These are phyloP conservation scores for Medicago lupulina DNA, from an alignment of 306 rosid species.

Conservation along the genomic window DNA sequence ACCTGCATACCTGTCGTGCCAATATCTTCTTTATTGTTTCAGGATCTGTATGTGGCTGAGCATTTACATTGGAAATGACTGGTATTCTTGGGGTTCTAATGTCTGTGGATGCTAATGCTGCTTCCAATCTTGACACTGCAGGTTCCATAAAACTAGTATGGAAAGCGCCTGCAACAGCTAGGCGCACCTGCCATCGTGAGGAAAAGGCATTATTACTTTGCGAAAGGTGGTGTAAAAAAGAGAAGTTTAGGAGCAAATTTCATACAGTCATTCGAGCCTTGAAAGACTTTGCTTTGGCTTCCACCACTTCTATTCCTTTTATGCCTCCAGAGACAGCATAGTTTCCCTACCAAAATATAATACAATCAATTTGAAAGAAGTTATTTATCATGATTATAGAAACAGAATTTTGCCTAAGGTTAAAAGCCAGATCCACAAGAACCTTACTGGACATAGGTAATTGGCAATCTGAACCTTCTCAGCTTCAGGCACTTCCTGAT, in stretches of 20 bases:
- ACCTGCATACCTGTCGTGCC: conserved; percentile 73
- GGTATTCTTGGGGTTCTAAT: conserved; percentile 88
- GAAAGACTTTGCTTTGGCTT: conserved; percentile 97
- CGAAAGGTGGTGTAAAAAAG: conserved; percentile 17
- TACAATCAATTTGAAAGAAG: conserved; percentile 30
- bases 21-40: conserved; percentile 79
- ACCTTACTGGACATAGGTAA: conserved; percentile 86
- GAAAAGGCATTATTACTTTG: conserved; percentile 36
- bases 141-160: conserved; percentile 98
- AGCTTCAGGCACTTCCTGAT: conserved; percentile 84
- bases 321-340: conserved; percentile 98
- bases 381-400: conserved; percentile 13
- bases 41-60: conserved; percentile 89
- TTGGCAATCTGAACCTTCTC: conserved; percentile 95
- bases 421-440: conserved; percentile 36
- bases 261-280: conserved; percentile 98
- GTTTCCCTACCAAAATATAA: conserved; percentile 71
- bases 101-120: conserved; percentile 82
- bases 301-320: conserved; percentile 87
- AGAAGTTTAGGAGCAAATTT: neutral
- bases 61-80: conserved; percentile 93
- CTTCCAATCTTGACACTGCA: conserved; percentile 95
- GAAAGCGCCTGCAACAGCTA: conserved; percentile 98
- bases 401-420: conserved; percentile 29
- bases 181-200: conserved; percentile 68